A percentile compares a stretch with the other conserved stretches of the same genome.
These are phyloP conservation scores for Grifola frondosa DNA, from an alignment of 1,284 basidiomycete species.

Conservation along the genomic window DNA sequence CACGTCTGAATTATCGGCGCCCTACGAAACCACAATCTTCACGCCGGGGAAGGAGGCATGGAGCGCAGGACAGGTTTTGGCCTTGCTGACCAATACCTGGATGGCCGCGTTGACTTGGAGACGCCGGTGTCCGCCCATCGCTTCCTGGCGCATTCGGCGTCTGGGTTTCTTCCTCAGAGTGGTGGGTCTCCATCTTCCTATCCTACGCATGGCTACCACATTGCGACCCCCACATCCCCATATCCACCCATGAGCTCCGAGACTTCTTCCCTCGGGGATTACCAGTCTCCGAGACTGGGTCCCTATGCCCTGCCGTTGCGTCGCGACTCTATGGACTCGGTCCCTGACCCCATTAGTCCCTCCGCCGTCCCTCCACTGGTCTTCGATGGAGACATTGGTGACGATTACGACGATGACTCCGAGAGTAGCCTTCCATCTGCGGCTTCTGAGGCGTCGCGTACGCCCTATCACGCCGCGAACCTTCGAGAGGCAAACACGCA, in stretches of 20 bases:
- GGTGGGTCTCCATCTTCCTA: slow-evolving; percentile 12
- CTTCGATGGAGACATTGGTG: slow-evolving; percentile 28
- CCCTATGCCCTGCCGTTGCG: slow-evolving; percentile 18
- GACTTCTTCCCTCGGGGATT: slow-evolving; percentile 14
- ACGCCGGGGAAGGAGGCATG: too few relatives aligned
- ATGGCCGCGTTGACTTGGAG: slow-evolving; percentile 10
- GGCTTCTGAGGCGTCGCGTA: slow-evolving; percentile 27
- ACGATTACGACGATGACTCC: slow-evolving; percentile 33
- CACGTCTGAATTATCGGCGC: neutral
- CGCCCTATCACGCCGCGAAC: slow-evolving; percentile 14
- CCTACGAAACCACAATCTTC: too few relatives aligned
- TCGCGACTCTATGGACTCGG: slow-evolving; percentile 24
- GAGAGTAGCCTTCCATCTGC: slow-evolving; percentile 32
- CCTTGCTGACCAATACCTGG: slow-evolving; percentile 15
- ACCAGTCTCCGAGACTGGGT: slow-evolving; percentile 20
- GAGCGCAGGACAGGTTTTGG: slow-evolving; percentile 13
- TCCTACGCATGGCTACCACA: slow-evolving; percentile 10
- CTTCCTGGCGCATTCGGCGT: slow-evolving; percentile 2
- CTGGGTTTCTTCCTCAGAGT: slow-evolving; percentile 8
- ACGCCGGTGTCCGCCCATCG: slow-evolving; percentile 6
- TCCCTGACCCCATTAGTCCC: slow-evolving; percentile 31
- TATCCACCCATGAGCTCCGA: slow-evolving; percentile 10
- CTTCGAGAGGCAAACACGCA: slow-evolving; percentile 3
- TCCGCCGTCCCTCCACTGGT: slow-evolving; percentile 31
- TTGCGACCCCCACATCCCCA: slow-evolving; percentile 9